These are phyloP conservation scores for Vanrija pseudolonga DNA, from an alignment of 1,284 basidiomycete species.

Conservation along the genomic window DNA sequence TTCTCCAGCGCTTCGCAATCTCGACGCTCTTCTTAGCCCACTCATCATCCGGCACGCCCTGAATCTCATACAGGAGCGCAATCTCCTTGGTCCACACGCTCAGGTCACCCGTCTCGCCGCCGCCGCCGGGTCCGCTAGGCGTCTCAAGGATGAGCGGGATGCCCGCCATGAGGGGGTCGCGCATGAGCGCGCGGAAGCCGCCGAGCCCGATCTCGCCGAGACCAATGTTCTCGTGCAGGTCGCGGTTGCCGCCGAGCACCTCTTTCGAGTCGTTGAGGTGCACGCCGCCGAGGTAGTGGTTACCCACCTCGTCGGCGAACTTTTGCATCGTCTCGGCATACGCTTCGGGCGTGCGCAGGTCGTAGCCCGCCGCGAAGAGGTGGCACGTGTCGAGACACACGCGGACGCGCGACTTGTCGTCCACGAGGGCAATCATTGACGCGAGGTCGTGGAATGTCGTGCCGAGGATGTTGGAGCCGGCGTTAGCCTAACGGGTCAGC, in stretches of 20 bases:
- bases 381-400: constrained; percentile 88
- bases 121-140: constrained; percentile 45
- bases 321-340: constrained; percentile 52
- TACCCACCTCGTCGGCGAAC: constrained; percentile 66
- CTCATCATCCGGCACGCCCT: constrained; percentile 36
- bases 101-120: constrained; percentile 42
- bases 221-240: constrained; percentile 80
- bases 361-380: constrained; percentile 77
- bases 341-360: constrained; percentile 60
- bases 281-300: constrained; percentile 70
- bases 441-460: constrained; percentile 65
- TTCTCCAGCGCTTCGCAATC: constrained; percentile 34
- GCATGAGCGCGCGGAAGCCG: constrained; percentile 65
- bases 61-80: constrained; percentile 49
- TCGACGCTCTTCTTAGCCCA: constrained; percentile 36
- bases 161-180: constrained; percentile 62
- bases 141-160: constrained; percentile 82
- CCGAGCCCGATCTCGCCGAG: constrained; percentile 66
- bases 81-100: constrained; percentile 72
- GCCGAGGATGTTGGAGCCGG: constrained; percentile 70
- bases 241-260: constrained; percentile 61
- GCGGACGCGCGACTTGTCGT: constrained; percentile 70
- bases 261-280: constrained; percentile 82
- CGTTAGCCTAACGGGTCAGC: constrained; percentile 60
- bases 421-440: constrained; percentile 66